Conservation (phyloP, 2,329 filamentous ascomycete genomes). For the Aspergillus jensenii region DNA sequence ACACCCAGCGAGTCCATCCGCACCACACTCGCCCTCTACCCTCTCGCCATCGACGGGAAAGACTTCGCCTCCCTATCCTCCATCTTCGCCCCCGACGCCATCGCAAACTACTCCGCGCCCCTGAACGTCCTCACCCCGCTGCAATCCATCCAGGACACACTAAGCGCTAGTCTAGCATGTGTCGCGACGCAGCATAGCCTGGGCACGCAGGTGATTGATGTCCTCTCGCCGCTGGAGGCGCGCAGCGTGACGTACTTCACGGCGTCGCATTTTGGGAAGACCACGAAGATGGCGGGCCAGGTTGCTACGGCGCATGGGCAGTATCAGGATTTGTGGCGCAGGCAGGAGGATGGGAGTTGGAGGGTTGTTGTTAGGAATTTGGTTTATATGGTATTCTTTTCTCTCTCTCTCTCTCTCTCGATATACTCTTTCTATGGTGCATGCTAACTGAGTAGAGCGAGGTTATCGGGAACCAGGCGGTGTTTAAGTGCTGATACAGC, state of each 20-base stretch:
- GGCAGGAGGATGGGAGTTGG: not conserved
- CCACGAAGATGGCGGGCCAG: not conserved
- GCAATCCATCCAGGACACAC: constrained; percentile 3
- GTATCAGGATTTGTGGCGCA: constrained; percentile 5
- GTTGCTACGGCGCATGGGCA: constrained; percentile 6
- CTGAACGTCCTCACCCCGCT: constrained; percentile 17
- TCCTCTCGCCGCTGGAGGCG: constrained; percentile 5
- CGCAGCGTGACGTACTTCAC: constrained; percentile 14
- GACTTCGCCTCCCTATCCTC: constrained; percentile 8
- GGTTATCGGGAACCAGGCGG: constrained; percentile 2
- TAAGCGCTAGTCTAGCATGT: constrained; percentile 9
- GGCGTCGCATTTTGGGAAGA: constrained; percentile 14
- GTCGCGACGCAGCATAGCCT: constrained; percentile 17
- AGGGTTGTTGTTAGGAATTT: constrained; percentile 3
- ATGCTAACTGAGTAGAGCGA: not conserved
- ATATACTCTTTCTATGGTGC: no score
- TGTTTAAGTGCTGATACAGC: not conserved
- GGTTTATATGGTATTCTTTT: constrained; percentile 4
- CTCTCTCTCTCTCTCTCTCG: no score
- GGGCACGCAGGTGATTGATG: constrained; percentile 15
- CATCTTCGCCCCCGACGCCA: constrained; percentile 12
- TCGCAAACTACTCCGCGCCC: constrained; percentile 18
- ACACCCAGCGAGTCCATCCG: not conserved
- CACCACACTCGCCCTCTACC: not conserved
- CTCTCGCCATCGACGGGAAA: constrained; percentile 5